Base-by-base conservation (phyloP, 192 early-diverging fungal species). In the Entophlyctis luteolus region DNA sequence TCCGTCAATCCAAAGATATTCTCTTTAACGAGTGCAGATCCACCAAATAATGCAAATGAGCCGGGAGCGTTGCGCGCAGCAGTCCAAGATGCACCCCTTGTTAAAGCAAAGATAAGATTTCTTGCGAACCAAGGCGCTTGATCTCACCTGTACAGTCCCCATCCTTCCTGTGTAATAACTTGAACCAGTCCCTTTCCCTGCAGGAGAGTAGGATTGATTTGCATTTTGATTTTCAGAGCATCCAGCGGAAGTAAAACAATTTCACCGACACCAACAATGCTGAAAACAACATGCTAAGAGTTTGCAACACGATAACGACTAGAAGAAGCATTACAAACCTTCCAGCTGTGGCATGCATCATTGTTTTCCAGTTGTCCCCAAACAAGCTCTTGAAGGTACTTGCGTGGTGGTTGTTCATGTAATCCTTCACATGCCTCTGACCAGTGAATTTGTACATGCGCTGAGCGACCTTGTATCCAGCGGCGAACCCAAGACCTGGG, bases 391-490 rank as follows among this genome's bases (percentile, higher is more conserved):
- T 80, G 75, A 99, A 99, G 38, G 78, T 49, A 23, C 75, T 68
- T 59, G 88, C 87, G 81, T 95, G 84, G 79, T 96, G 71, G 42
- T 70, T 86, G 77, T 93, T 91, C 53, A 99, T 72, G 73, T 86
- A 93, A 79, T 99, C 96, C 72, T 90, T 91, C 33, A 93, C 92
- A 67, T 91, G 92, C 16, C 95, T 94, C 79, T 99, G 96, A 3
- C 96, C 96, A 68, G 94, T 95, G 67, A 96, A 99, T 59, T 99
- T 99, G 87, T 99, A 99, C 49, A 96, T 84, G 65, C 96, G 86
- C 81, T 99, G 96, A 60, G 91, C 75, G 36, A 99, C 87, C 81
- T 99, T 99, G 90, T 99, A 99, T 4, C 95, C 95, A 35, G 94
- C 93, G 23, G 96, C 96, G 77, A 91, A 96, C 29, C 96, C 96